These are phyloP conservation scores for Talaromyces pinophilus DNA, from an alignment of 2,329 filamentous ascomycete species.

Conservation along the genomic window DNA sequence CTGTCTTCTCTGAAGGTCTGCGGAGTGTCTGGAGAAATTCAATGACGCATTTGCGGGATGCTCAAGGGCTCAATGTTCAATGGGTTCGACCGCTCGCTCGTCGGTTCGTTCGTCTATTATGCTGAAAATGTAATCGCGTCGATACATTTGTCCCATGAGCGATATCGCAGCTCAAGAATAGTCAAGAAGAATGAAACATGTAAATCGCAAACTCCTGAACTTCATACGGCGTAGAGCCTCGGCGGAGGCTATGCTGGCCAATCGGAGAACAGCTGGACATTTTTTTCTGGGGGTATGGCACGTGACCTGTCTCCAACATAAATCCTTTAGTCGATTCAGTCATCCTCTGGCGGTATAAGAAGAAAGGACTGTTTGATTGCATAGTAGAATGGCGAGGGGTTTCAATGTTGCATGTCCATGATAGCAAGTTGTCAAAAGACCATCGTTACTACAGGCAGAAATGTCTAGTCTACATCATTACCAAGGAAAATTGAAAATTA, in stretches of 20 bases:
- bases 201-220: background rate
- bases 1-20: background rate
- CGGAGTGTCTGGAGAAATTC: background rate
- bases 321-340: background rate
- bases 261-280: background rate
- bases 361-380: too few species aligned
- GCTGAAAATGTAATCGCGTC: background rate
- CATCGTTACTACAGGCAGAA: background rate
- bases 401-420: too few species aligned
- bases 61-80: background rate
- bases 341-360: too few species aligned
- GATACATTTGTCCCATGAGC: background rate
- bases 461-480: background rate
- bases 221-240: background rate
- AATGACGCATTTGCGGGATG: background rate
- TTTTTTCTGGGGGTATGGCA: background rate
- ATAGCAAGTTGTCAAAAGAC: background rate
- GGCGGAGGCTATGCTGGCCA: constrained; percentile 10
- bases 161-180: background rate
- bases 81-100: background rate
- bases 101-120: background rate
- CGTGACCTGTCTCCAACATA: background rate
- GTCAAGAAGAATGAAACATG: background rate
- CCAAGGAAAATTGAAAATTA: background rate
- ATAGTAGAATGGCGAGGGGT: too few species aligned